Percentiles rank a stretch among this genome's conserved stretches.
Evolutionary conservation across 345 rosid species (phyloP).

Genomic region (Hypericum androsaemum): DNA sequence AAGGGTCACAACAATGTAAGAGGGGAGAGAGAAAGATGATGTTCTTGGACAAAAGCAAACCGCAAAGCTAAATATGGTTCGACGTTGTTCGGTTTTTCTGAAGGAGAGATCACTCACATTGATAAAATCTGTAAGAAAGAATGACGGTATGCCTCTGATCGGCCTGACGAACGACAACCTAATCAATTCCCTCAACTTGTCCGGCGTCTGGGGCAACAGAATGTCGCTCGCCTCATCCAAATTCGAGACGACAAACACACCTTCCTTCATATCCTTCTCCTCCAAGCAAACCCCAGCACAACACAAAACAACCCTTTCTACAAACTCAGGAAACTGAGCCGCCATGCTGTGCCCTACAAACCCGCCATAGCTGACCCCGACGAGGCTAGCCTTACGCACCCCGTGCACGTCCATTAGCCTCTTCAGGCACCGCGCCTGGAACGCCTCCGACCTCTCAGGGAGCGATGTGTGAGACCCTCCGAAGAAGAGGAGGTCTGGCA

Average conservation of each 20-base stretch:
- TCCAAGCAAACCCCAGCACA: conserved; percentile 71
- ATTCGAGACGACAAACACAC: conserved; percentile 48
- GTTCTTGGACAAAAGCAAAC: too few relatives aligned
- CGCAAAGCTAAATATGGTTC: too few relatives aligned
- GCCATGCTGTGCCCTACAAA: conserved; percentile 74
- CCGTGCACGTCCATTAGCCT: conserved; percentile 44
- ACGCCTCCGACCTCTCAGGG: conserved; percentile 40
- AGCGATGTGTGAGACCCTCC: conserved; percentile 41
- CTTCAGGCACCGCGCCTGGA: conserved; percentile 58
- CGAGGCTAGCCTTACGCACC: conserved; percentile 34
- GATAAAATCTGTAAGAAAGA: conserved; percentile 26
- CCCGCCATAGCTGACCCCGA: conserved; percentile 78
- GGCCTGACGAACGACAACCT: conserved; percentile 47
- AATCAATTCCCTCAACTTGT: conserved; percentile 52
- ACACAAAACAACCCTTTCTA: conserved; percentile 59
- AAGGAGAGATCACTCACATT: conserved; percentile 9
- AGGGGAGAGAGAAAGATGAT: too few relatives aligned
- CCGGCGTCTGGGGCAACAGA: conserved; percentile 59
- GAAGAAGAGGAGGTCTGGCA: conserved; percentile 66
- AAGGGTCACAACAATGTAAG: too few relatives aligned
- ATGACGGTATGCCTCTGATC: conserved; percentile 16
- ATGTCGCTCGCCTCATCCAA: conserved; percentile 56
- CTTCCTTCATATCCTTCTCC: conserved; percentile 57
- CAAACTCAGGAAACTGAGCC: conserved; percentile 34
- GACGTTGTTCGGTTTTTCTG: too few relatives aligned